Base-by-base conservation (phyloP, 257 asterid genomes). In the Phtheirospermum japonicum region DNA sequence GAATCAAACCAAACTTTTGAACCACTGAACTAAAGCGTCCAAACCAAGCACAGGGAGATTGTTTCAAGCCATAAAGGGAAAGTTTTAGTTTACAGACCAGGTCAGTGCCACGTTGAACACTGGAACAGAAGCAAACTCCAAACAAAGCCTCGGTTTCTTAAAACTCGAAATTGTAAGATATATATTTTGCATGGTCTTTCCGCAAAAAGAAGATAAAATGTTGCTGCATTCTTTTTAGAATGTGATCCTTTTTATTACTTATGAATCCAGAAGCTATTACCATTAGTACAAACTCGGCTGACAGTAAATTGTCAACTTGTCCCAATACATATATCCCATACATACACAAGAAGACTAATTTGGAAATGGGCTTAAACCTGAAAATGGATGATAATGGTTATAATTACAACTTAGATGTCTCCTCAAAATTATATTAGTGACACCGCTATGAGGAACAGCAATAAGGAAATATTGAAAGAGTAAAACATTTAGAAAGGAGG, bases 321-420 rank as follows among this genome's bases (percentile, higher is more conserved):
- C 48, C 16, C 17, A 46, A 46, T 9, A 28, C 43, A 54, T 1
- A 48, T 59, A 40, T 11, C 9, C n/a, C 34, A 10, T 18, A 34
- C 63, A 49, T 32, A 11, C 28, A 28, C n/a, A 26, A 61, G 37
- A 68, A 54, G 32, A 61, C 49, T 30, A 62, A 14, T 17, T 69
- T 42, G 31, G 50, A 48, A 9, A 51, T 10, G 19, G 40, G 2
- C 19, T 30, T 57, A 36, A 57, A 28, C 54, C 59, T 40, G 17
- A 53, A 59, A 68, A 12, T 26, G 45, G 20, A 13, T 50, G 59
- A 20, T 66, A 54, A 54, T 71, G 65, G 32, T 43, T 26, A 42
- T 3, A 73, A 39, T 45, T 56, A 9, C 58, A 49, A 34, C 59
- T 28, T 39, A n/a, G 32, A 10, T 59, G 48, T 42, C 49, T 34